Conservation (phyloP, 2,329 filamentous ascomycete species). For the Ophiobolus disseminans region DNA sequence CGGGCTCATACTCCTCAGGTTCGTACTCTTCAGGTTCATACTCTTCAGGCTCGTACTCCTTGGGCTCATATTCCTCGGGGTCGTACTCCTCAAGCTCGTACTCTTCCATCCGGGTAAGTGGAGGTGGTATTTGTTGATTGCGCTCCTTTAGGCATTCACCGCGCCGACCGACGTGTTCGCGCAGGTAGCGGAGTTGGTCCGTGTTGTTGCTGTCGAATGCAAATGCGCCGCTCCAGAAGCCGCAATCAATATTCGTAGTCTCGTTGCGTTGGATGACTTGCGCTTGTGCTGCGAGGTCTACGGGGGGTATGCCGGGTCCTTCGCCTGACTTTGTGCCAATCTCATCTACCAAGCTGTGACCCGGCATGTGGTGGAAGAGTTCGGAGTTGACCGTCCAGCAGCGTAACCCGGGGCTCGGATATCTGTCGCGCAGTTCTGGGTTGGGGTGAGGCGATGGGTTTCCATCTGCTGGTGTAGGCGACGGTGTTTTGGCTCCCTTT, state of each 20-base stretch:
- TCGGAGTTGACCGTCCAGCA: constrained; percentile 55
- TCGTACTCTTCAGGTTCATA: no score
- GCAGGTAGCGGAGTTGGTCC: constrained; percentile 42
- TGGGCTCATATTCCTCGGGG: no score
- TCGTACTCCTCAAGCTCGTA: background rate
- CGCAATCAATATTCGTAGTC: constrained; percentile 49
- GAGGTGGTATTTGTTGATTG: background rate
- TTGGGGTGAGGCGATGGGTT: constrained; percentile 31
- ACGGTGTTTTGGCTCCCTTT: constrained; percentile 39
- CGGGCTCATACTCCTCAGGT: no score
- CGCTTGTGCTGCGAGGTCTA: constrained; percentile 42
- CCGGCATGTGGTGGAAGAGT: constrained; percentile 55
- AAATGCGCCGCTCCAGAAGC: constrained; percentile 50
- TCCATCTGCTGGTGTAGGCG: constrained; percentile 29
- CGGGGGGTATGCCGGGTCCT: constrained; percentile 41
- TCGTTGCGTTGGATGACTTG: constrained; percentile 43
- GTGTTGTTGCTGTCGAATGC: constrained; percentile 41
- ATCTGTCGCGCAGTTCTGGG: constrained; percentile 32
- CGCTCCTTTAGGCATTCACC: constrained; percentile 48
- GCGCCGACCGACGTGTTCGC: constrained; percentile 47
- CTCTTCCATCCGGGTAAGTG: background rate
- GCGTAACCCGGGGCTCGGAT: constrained; percentile 45
- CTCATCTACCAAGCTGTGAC: constrained; percentile 48
- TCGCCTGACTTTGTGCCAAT: constrained; percentile 40
- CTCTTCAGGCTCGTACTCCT: no score